Evolutionary conservation across 2,329 filamentous ascomycete species (phyloP).

Genomic region (Chrysoporthe puriensis): DNA sequence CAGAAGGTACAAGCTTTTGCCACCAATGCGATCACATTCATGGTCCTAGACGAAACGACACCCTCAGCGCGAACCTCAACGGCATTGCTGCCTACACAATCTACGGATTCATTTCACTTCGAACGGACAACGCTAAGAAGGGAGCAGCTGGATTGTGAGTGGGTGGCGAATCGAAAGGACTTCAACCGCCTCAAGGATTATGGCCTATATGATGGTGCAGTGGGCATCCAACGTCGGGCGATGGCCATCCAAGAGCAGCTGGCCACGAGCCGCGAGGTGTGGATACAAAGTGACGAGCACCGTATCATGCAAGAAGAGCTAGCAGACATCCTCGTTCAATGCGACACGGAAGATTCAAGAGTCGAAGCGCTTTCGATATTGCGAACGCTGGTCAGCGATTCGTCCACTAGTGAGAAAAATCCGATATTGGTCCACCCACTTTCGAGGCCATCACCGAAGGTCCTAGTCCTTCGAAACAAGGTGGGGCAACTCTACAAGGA

Average conservation of each 20-base stretch:
- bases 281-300: background rate
- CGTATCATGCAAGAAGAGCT: constrained; percentile 12
- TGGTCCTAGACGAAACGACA: background rate
- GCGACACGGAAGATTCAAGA: background rate
- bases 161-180: constrained; percentile 11
- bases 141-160: constrained; percentile 10
- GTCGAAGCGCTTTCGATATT: constrained; percentile 11
- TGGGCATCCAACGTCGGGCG: constrained; percentile 15
- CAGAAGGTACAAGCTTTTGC: constrained; percentile 11
- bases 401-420: background rate
- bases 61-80: background rate
- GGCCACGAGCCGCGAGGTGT: background rate
- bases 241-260: constrained; percentile 15
- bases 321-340: constrained; percentile 12
- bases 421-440: background rate
- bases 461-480: constrained; percentile 12
- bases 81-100: too few species aligned
- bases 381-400: background rate
- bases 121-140: background rate
- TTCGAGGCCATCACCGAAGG: background rate
- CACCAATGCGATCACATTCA: background rate
- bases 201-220: constrained; percentile 11
- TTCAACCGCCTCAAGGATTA: background rate
- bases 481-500: constrained; percentile 23
- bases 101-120: background rate